These are phyloP conservation scores for Purshia tridentata DNA, from an alignment of 306 rosid genomes.

Conservation along the genomic window DNA sequence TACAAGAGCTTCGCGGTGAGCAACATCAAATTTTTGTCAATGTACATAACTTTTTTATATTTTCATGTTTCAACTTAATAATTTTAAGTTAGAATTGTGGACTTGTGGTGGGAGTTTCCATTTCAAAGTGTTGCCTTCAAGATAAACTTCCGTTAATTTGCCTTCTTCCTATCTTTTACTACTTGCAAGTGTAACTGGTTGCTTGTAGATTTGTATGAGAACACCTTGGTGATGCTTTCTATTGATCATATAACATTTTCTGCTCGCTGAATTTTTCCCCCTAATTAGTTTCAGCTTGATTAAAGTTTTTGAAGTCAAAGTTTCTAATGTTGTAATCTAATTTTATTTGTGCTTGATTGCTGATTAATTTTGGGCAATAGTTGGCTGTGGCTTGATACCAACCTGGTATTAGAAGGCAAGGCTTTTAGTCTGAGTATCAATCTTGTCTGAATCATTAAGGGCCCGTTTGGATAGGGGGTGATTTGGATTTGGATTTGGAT, in stretches of 20 bases:
- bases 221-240: background rate
- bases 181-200: background rate
- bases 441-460: background rate
- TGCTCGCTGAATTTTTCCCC: background rate
- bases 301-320: background rate
- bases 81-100: background rate
- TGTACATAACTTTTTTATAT: slow-evolving; percentile 12
- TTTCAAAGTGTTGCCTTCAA: background rate
- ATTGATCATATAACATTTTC: background rate
- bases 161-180: background rate
- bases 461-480: no score
- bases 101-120: background rate
- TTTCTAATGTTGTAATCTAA: background rate
- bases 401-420: slow-evolving; percentile 2
- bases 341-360: background rate
- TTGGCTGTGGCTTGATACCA: background rate
- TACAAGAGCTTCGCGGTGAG: slow-evolving; percentile 22
- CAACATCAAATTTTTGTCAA: slow-evolving; percentile 14
- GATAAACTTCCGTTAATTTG: background rate
- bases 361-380: background rate
- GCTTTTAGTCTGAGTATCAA: background rate
- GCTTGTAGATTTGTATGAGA: background rate
- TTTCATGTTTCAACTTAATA: background rate
- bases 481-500: no score
- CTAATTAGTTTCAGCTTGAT: background rate